Base-by-base conservation (phyloP, 441 rosid genomes). In the Lagerstroemia fauriei region DNA sequence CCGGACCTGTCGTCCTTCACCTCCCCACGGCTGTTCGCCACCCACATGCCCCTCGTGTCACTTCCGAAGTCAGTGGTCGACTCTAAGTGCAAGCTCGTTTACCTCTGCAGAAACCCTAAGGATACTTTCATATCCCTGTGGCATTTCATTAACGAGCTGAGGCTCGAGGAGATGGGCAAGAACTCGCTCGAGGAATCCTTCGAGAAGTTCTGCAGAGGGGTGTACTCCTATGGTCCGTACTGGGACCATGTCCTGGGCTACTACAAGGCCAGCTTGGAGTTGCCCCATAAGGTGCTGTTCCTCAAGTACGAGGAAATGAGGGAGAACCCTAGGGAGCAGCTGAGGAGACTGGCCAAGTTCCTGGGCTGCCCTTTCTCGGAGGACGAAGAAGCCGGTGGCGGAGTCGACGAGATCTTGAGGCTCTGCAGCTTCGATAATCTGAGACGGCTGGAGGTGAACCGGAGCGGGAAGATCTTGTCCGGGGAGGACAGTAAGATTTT, bases 101-200 rank as follows among this genome's bases (percentile, higher is more conserved):
- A 91, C 76, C 77, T 92, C 59, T 88, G 93, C n/a, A 87, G 95
- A 84, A 89, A 94, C 85, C 96, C 96, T 7, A 92, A 92, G 83
- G 98, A 92, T 86, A 89, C 83, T 71, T 88, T 94, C 77, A 91
- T 92, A 12, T 92, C 98, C 11, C 83, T 90, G 7, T 91, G 95
- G 95, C 95, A 92, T 75, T 89, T 88, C 84, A 78, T 89, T 31
- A 92, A 89, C 85, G 90, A 85, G 76, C 31, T 88, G 47, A 88
- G 85, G 50, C 84, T 84, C 7, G 32, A 83, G 2, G 88, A 87
- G 25, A 79, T 77, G 13, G 91, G 85, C 0, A 10, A 20, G 22
- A 59, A 59, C 29, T 8, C 66, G 66, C 85, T 93, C 0, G 89
- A 89, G 46, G 87, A 88, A 31, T 77, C 87, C 11, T 87, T 91